A percentile compares a stretch with the other conserved stretches of the same genome.
phyloP scores from a whole-genome alignment of 805 yeast genomes.

The Candida incommunis region DNA sequence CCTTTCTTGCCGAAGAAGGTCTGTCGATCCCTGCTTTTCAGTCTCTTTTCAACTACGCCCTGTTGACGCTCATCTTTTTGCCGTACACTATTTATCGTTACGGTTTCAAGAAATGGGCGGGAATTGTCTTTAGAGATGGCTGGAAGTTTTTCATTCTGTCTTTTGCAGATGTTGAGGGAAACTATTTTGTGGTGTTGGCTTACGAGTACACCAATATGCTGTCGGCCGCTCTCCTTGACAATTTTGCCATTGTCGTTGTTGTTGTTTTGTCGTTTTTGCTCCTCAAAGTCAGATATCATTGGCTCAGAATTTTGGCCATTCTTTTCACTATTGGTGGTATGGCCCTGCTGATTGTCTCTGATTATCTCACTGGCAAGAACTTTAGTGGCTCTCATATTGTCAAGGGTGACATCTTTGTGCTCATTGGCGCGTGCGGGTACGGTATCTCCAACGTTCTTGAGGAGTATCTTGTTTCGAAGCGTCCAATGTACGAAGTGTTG shows the following conservation, averaged over 20 bases:
- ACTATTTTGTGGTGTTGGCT: slow-evolving; percentile 31
- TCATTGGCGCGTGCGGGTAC: slow-evolving; percentile 30
- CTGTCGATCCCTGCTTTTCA: slow-evolving; percentile 32
- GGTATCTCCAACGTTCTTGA: slow-evolving; percentile 31
- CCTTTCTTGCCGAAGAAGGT: slow-evolving; percentile 24
- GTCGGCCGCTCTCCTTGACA: slow-evolving; percentile 29
- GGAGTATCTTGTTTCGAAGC: slow-evolving; percentile 29
- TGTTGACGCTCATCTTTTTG: slow-evolving; percentile 24
- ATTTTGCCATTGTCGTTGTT: slow-evolving; percentile 31
- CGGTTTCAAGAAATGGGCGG: slow-evolving; percentile 24
- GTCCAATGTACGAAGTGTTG: slow-evolving; percentile 30
- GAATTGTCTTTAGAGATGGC: slow-evolving; percentile 21
- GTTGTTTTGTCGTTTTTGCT: slow-evolving; percentile 27
- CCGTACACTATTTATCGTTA: slow-evolving; percentile 25
- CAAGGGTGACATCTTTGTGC: slow-evolving; percentile 30
- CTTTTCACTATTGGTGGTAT: slow-evolving; percentile 28
- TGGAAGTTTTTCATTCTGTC: slow-evolving; percentile 30
- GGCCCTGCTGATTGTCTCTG: slow-evolving; percentile 28
- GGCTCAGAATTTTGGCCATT: slow-evolving; percentile 30
- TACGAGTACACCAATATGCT: slow-evolving; percentile 29
- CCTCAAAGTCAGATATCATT: slow-evolving; percentile 30
- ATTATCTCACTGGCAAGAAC: slow-evolving; percentile 26
- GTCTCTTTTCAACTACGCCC: slow-evolving; percentile 26
- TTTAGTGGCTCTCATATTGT: slow-evolving; percentile 26
- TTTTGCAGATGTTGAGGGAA: slow-evolving; percentile 33